Evolutionary conservation across 1,139 yeast species (phyloP).

Genomic region (Yamadazyma trypodendri): DNA sequence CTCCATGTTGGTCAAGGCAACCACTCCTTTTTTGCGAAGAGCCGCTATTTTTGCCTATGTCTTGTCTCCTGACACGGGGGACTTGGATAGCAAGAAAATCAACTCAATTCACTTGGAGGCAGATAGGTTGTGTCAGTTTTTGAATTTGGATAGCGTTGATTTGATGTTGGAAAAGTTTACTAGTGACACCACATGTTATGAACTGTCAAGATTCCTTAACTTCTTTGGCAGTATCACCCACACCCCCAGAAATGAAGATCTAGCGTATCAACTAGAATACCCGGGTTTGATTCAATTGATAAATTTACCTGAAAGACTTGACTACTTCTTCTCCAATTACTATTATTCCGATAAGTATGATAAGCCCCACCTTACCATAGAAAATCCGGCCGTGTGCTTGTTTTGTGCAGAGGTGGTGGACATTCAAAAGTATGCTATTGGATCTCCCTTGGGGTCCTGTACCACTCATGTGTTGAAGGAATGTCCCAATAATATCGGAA

Average conservation of each 20-base stretch:
- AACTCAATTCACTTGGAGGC: conserved; percentile 47
- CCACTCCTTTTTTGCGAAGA: conserved; percentile 69
- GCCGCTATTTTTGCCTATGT: conserved; percentile 60
- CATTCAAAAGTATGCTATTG: conserved; percentile 59
- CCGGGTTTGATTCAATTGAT: conserved; percentile 66
- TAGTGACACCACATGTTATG: conserved; percentile 13
- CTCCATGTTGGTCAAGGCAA: conserved; percentile 54
- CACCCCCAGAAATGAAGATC: conserved; percentile 6
- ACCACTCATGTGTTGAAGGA: conserved; percentile 61
- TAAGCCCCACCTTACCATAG: conserved; percentile 41
- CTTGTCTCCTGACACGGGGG: conserved; percentile 52
- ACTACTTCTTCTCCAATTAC: conserved; percentile 63
- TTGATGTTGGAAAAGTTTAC: conserved; percentile 17
- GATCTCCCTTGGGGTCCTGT: conserved; percentile 61
- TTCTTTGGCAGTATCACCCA: conserved; percentile 16
- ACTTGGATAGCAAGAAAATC: conserved; percentile 21
- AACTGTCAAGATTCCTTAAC: conserved; percentile 18
- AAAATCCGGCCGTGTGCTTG: conserved; percentile 85
- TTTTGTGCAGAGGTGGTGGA: conserved; percentile 75
- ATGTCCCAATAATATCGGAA: conserved; percentile 72
- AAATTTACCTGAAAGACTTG: conserved; percentile 65
- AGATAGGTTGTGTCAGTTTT: conserved; percentile 52
- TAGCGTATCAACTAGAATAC: conserved; percentile 42
- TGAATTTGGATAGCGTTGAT: conserved; percentile 45
- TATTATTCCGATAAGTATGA: conserved; percentile 46